Percentiles rank a stretch among this genome's conserved stretches.
phyloP scores from a whole-genome alignment of 2,329 filamentous ascomycete species.

The Neopestalotiopsis sp. region DNA sequence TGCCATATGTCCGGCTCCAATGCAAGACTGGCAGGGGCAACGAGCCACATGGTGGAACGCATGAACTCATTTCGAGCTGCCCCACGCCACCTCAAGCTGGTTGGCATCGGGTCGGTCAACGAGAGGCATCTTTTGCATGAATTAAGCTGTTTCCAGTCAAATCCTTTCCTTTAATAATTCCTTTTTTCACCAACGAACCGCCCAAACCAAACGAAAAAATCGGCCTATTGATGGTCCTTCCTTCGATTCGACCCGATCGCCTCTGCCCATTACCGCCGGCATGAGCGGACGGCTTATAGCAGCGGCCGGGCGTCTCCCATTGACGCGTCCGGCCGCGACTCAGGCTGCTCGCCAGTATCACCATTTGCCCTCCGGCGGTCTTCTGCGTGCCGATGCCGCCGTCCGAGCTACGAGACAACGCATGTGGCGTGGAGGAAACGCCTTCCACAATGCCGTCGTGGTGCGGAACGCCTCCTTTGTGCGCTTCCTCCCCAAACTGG shows the following conservation, averaged over 20 bases:
- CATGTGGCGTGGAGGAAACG: slow-evolving; percentile 80
- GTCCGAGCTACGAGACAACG: slow-evolving; percentile 65
- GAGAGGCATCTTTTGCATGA: neutral
- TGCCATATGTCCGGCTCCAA: neutral
- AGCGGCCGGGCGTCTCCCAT: slow-evolving; percentile 37
- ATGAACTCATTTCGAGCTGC: neutral
- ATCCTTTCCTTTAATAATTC: neutral
- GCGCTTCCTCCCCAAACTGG: slow-evolving; percentile 78
- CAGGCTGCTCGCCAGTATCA: slow-evolving; percentile 67
- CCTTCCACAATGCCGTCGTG: slow-evolving; percentile 79
- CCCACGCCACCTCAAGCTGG: neutral
- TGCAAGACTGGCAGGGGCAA: neutral
- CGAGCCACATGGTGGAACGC: neutral
- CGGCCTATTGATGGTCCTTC: slow-evolving; percentile 32
- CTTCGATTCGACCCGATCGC: slow-evolving; percentile 26
- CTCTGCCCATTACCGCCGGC: slow-evolving; percentile 36
- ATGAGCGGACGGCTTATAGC: slow-evolving; percentile 43
- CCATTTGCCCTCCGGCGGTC: slow-evolving; percentile 69
- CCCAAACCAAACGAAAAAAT: neutral
- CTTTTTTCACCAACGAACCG: neutral
- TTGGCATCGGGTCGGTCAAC: neutral
- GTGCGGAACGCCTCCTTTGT: slow-evolving; percentile 69
- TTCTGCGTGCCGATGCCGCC: slow-evolving; percentile 69
- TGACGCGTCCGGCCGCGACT: slow-evolving; percentile 37
- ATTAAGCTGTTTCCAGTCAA: neutral